Conservation (phyloP, 306 rosid genomes). For the Begonia masoniana region DNA sequence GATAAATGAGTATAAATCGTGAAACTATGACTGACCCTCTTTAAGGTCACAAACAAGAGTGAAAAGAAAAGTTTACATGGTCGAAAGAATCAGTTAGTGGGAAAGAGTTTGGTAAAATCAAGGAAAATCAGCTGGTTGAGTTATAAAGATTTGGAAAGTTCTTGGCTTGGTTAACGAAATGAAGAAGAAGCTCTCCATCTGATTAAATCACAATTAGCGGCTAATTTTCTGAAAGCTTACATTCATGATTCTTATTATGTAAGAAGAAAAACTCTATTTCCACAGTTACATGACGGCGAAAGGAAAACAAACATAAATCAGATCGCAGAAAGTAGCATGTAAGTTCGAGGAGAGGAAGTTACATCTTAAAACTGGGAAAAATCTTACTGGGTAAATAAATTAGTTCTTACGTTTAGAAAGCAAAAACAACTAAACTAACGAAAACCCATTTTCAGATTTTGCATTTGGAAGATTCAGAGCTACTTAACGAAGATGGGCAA, state of each 20-base stretch:
- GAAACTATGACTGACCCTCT: slow-evolving; percentile 19
- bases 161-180: slow-evolving; percentile 17
- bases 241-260: slow-evolving; percentile 25
- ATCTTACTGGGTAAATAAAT: slow-evolving; percentile 8
- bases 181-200: slow-evolving; percentile 15
- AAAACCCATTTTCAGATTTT: slow-evolving; percentile 33
- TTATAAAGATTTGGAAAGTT: slow-evolving; percentile 6
- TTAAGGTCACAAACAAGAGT: slow-evolving; percentile 25
- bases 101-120: slow-evolving; percentile 9
- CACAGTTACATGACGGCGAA: too few species aligned
- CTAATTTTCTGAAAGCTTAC: slow-evolving; percentile 22
- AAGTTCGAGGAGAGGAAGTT: slow-evolving; percentile 25
- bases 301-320: too few species aligned
- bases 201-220: slow-evolving; percentile 29
- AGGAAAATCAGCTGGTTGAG: slow-evolving; percentile 14
- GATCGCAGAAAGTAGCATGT: slow-evolving; percentile 5
- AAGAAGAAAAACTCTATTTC: too few species aligned
- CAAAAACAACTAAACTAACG: slow-evolving; percentile 35
- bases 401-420: slow-evolving; percentile 15
- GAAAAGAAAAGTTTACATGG: slow-evolving; percentile 44
- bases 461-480: slow-evolving; percentile 33
- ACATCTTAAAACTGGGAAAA: slow-evolving; percentile 18
- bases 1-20: slow-evolving; percentile 20
- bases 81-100: slow-evolving; percentile 21
- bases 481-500: slow-evolving; percentile 27